phyloP scores from a whole-genome alignment of 2,329 filamentous ascomycete species.

The Nannizziopsis barbatae region DNA sequence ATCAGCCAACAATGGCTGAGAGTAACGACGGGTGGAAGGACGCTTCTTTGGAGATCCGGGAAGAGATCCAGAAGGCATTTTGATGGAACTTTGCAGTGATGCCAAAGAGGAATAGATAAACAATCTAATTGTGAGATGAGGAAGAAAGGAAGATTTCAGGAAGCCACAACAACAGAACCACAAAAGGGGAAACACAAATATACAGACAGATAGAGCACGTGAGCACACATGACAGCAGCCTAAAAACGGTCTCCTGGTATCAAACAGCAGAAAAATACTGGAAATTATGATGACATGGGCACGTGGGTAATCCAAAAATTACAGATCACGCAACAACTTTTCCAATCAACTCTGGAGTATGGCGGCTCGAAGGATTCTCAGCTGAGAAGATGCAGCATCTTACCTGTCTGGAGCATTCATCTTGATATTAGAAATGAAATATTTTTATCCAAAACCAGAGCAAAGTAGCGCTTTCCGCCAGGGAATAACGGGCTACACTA shows the following conservation, averaged over 20 bases:
- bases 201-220: not conserved
- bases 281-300: too few species aligned
- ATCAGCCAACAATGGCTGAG: too few species aligned
- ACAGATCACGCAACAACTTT: too few species aligned
- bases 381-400: constrained; percentile 17
- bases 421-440: constrained; percentile 13
- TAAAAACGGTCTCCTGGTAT: not conserved
- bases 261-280: too few species aligned
- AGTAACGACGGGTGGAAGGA: not conserved
- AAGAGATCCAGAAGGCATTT: too few species aligned
- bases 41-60: not conserved
- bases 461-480: constrained; percentile 7
- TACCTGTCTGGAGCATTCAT: constrained; percentile 49
- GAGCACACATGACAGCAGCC: not conserved
- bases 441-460: not conserved
- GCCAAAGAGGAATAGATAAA: not conserved
- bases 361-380: not conserved
- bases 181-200: constrained; percentile 1
- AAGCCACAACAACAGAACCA: not conserved
- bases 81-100: too few species aligned
- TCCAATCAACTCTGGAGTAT: too few species aligned
- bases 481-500: not conserved
- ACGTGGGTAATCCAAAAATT: too few species aligned
- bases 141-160: too few species aligned
- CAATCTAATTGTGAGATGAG: not conserved